Evolutionary conservation across 2,329 filamentous ascomycete species (phyloP), one percentile per base, ranked within the genome.

Genomic region (Aspergillus persii): DNA sequence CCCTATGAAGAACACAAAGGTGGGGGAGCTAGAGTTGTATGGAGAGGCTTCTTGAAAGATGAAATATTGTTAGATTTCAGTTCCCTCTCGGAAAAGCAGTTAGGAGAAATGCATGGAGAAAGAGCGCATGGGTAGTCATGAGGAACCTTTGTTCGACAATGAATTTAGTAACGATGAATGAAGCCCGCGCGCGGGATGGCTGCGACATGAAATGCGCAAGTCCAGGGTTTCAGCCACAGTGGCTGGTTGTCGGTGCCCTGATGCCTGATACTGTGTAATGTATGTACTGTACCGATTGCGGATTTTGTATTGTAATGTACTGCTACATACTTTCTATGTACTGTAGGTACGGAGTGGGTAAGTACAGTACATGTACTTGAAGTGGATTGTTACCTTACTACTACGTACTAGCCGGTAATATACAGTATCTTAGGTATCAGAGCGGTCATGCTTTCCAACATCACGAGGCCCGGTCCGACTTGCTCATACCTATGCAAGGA

Each of bases 141-240:
- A 41, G 18, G 27, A 47, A 15, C 18, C 26, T 47, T 23, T 47
- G 18, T 27, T 52, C 26, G 51, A 26, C 44, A 51, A 53, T 39
- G 44, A 30, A 36, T 29, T 53, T n/a, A 31, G 31, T 31, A 46
- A 46, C 41, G 33, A 61, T 52, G 12, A 48, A 60, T 50, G 55
- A 63, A 58, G 56, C 50, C 56, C 44, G 59, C 54, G 58, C 18
- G 18, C 18, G 18, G 18, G 60, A 47, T 41, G 36, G 47, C 59
- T 53, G 59, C 61, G 59, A 65, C 64, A 63, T 61, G 18, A 63
- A 66, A 65, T 61, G 62, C 57, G 62, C 52, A 57, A 64, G 57
- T 51, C 61, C 39, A 53, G 51, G 36, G 12, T 41, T 4, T 18
- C 58, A 63, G 61, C 58, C 64, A 59, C 61, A 53, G 61, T 60